A percentile compares a stretch with the other conserved stretches of the same genome.
phyloP scores from a whole-genome alignment of 169 alveolate species.

The Pseudocohnilembus persalinus region DNA sequence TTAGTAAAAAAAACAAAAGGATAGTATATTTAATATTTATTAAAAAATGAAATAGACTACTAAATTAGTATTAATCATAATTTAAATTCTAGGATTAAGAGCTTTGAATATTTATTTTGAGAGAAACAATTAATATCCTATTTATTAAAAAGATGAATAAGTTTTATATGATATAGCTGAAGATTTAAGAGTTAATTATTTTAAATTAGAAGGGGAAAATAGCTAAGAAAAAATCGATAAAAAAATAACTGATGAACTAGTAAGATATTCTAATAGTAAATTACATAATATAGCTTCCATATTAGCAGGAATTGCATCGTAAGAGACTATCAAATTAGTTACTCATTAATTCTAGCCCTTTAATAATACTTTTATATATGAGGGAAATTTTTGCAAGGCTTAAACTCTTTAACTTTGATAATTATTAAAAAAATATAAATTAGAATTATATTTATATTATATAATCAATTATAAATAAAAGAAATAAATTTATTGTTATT shows the following conservation, averaged over 20 bases:
- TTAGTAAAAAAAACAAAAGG: too few relatives aligned
- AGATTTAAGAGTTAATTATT: constrained; percentile 17
- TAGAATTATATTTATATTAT: too few relatives aligned
- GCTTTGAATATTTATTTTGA: constrained; percentile 62
- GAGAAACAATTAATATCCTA: constrained; percentile 66
- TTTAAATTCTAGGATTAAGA: too few relatives aligned
- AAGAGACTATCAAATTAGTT: constrained; percentile 87
- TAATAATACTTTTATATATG: constrained; percentile 84
- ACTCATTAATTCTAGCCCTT: constrained; percentile 82
- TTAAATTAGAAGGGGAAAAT: constrained; percentile 20
- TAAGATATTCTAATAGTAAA: constrained; percentile 71
- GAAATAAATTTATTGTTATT: too few relatives aligned
- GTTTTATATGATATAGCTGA: constrained; percentile 44
- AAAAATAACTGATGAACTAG: constrained; percentile 51
- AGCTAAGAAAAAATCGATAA: constrained; percentile 40
- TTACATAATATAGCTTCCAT: constrained; percentile 82
- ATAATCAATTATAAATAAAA: too few relatives aligned
- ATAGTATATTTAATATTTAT: too few relatives aligned
- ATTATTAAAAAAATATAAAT: too few relatives aligned
- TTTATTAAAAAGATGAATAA: constrained; percentile 37
- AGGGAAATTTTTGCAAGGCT: constrained; percentile 49
- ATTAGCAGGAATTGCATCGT: constrained; percentile 87
- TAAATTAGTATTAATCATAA: too few relatives aligned
- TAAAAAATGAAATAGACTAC: too few relatives aligned
- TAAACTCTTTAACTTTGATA: neutral